Percentiles rank a stretch among this genome's conserved stretches.
Conservation (phyloP, 2,329 filamentous ascomycete genomes). For the Claviceps capensis region DNA sequence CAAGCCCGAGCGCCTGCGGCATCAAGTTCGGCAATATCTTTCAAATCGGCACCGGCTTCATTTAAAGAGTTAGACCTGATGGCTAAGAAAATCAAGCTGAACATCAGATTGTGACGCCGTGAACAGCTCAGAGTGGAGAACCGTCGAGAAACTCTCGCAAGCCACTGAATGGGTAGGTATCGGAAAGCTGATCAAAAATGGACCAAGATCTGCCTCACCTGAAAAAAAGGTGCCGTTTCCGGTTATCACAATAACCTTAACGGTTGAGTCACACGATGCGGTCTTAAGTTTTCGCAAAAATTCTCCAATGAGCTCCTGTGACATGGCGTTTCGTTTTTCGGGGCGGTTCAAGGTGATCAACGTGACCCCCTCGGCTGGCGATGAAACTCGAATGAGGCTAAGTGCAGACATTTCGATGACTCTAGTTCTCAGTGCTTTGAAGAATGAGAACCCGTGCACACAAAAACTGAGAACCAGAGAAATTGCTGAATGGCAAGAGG, state of each 20-base stretch:
- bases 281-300: conserved; percentile 19
- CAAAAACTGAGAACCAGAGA: not conserved
- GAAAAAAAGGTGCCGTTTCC: conserved; percentile 17
- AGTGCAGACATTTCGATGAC: conserved; percentile 7
- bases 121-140: conserved; percentile 1
- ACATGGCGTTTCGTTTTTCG: conserved; percentile 45
- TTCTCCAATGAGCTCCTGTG: conserved; percentile 33
- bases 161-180: not conserved
- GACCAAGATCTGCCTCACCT: conserved; percentile 5
- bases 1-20: conserved; percentile 17
- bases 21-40: conserved; percentile 21
- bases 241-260: conserved; percentile 24
- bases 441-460: not conserved
- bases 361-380: conserved; percentile 22
- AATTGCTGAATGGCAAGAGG: not conserved
- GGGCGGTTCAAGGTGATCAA: conserved; percentile 39
- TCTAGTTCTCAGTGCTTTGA: not conserved
- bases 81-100: not conserved
- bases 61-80: not conserved
- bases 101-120: not conserved
- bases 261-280: conserved; percentile 10
- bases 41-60: conserved; percentile 22
- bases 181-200: not conserved
- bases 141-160: not conserved
- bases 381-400: conserved; percentile 10